Percentiles rank a stretch among this genome's conserved stretches.
Evolutionary conservation across 371 early-diverging fungal species (phyloP).

Genomic region (Funneliformis caledonium): DNA sequence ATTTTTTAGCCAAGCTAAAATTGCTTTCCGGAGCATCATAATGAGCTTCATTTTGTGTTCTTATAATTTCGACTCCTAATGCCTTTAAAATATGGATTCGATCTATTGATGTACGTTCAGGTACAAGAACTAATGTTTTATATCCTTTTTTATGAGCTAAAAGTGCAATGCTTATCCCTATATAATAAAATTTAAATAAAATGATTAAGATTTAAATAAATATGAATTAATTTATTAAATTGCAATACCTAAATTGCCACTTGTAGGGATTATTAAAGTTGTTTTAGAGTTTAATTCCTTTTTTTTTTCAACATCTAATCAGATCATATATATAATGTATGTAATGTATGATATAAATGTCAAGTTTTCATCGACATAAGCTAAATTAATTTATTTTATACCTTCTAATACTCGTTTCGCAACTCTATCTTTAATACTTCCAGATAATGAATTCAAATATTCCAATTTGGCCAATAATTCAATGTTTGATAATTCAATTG

Average conservation of each 20-base stretch:
- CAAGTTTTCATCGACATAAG: too few relatives aligned
- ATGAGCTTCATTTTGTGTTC: constrained; percentile 74
- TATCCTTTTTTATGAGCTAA: constrained; percentile 52
- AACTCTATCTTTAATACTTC: constrained; percentile 78
- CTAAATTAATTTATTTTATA: constrained; percentile 17
- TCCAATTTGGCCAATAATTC: constrained; percentile 75
- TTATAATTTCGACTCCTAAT: constrained; percentile 76
- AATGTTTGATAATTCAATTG: constrained; percentile 43
- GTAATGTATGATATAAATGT: background rate
- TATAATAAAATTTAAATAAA: background rate
- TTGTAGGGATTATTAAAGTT: constrained; percentile 74
- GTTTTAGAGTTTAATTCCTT: constrained; percentile 45
- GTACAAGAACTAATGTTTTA: constrained; percentile 67
- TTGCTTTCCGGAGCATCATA: constrained; percentile 76
- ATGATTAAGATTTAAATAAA: background rate
- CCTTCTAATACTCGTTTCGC: constrained; percentile 63
- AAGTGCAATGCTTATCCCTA: constrained; percentile 50
- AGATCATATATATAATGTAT: background rate
- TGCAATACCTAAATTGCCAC: constrained; percentile 67
- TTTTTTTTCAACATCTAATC: constrained; percentile 41
- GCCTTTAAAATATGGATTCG: constrained; percentile 76
- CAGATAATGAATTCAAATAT: constrained; percentile 70
- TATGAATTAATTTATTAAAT: background rate
- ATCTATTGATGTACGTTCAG: constrained; percentile 76
- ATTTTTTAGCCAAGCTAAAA: constrained; percentile 65